Percentiles rank a stretch among this genome's conserved stretches.
These are phyloP conservation scores for Wallacemonas sp. DNA, from an alignment of 208 protist genomes.

Conservation along the genomic window DNA sequence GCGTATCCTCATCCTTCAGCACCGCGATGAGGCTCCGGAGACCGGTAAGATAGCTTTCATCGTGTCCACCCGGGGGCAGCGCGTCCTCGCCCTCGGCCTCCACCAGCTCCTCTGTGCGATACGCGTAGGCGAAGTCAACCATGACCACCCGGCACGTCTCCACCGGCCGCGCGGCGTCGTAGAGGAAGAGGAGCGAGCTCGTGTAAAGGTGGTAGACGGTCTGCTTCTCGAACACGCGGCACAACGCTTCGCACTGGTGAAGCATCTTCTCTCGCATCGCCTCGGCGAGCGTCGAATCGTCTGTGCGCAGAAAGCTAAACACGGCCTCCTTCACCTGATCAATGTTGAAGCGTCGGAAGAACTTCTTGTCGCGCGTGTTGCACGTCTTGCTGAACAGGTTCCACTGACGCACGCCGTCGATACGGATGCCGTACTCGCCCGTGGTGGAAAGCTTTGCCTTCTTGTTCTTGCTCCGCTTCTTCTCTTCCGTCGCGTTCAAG, in stretches of 20 bases:
- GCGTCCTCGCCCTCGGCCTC: constrained; percentile 26
- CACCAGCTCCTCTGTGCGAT: constrained; percentile 15
- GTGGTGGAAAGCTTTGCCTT: constrained; percentile 29
- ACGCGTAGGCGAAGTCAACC: constrained; percentile 48
- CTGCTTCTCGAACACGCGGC: constrained; percentile 20
- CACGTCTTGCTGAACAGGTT: constrained; percentile 24
- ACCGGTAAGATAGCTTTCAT: constrained; percentile 31
- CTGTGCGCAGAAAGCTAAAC: constrained; percentile 11
- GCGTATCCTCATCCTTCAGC: constrained; percentile 11
- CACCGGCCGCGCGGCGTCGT: constrained; percentile 29
- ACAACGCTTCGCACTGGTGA: constrained; percentile 5
- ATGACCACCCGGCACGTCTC: constrained; percentile 31
- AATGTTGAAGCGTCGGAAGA: constrained; percentile 11
- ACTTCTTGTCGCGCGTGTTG: constrained; percentile 29
- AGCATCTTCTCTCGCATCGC: constrained; percentile 14
- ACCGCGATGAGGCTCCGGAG: constrained; percentile 23
- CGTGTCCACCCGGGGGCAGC: constrained; percentile 2
- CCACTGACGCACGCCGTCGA: constrained; percentile 37
- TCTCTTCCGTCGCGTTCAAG: constrained; percentile 24
- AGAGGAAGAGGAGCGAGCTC: constrained; percentile 43
- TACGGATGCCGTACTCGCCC: constrained; percentile 32
- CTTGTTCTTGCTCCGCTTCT: constrained; percentile 33
- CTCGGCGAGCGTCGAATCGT: constrained; percentile 4
- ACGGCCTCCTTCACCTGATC: constrained; percentile 21
- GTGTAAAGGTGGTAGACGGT: constrained; percentile 42